Conservation (phyloP, 371 early-diverging fungal genomes). For the Zychaea mexicana region DNA sequence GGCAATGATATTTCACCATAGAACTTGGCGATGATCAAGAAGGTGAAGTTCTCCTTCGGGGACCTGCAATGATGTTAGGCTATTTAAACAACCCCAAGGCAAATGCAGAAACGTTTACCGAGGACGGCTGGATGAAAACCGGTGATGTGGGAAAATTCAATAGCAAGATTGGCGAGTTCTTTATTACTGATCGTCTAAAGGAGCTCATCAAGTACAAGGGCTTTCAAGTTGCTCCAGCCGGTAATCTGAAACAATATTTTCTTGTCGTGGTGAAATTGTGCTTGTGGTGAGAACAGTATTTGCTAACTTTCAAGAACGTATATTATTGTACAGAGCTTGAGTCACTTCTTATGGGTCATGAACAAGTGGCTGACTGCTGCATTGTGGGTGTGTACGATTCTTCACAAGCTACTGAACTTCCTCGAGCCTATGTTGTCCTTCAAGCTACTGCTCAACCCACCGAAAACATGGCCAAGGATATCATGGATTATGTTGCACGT, state of each 20-base stretch:
- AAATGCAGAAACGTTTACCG: constrained; percentile 69
- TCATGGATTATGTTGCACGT: constrained; percentile 52
- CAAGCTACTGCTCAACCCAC: constrained; percentile 24
- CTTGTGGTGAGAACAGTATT: background rate
- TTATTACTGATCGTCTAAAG: constrained; percentile 73
- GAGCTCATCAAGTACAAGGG: constrained; percentile 82
- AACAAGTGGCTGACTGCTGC: constrained; percentile 72
- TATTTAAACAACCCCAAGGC: constrained; percentile 72
- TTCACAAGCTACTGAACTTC: constrained; percentile 73
- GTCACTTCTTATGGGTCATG: constrained; percentile 67
- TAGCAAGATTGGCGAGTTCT: constrained; percentile 56
- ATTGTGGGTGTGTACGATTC: constrained; percentile 64
- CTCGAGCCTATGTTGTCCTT: constrained; percentile 75
- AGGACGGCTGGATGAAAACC: constrained; percentile 78
- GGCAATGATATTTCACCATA: constrained; percentile 7
- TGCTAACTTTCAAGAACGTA: background rate
- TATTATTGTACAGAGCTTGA: constrained; percentile 65
- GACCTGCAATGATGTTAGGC: constrained; percentile 83
- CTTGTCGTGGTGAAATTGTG: background rate
- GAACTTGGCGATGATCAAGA: constrained; percentile 56
- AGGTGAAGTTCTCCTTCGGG: constrained; percentile 82
- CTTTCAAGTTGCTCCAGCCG: constrained; percentile 75
- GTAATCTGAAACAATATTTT: constrained; percentile 5
- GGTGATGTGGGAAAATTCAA: constrained; percentile 82
- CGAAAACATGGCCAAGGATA: constrained; percentile 25